Evolutionary conservation across 192 early-diverging fungal species (phyloP).

Genomic region (Coemansia sp.): DNA sequence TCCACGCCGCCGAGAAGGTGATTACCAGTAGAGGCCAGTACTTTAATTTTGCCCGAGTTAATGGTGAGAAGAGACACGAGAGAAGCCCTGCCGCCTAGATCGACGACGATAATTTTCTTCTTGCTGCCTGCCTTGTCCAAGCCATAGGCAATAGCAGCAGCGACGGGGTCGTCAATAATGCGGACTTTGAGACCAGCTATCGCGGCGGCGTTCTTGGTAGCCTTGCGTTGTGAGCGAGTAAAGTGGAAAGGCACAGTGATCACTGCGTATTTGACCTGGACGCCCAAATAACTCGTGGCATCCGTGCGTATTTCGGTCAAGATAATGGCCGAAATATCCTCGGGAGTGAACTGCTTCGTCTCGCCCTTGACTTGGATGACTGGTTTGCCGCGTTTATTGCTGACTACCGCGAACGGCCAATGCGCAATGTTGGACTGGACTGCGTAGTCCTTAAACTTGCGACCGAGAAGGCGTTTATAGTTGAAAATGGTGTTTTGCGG

Average conservation of each 20-base stretch:
- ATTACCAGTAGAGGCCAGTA: constrained; percentile 97
- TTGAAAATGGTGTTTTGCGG: constrained; percentile 97
- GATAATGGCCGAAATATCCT: constrained; percentile 97
- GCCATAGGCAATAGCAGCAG: constrained; percentile 97
- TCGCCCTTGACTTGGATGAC: constrained; percentile 89
- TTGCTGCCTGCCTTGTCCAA: constrained; percentile 88
- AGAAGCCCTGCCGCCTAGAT: constrained; percentile 96
- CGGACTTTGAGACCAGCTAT: constrained; percentile 93
- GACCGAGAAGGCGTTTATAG: constrained; percentile 97
- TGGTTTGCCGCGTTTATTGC: constrained; percentile 79
- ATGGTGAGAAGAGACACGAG: constrained; percentile 96
- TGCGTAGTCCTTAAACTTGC: constrained; percentile 84
- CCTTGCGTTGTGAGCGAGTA: constrained; percentile 97
- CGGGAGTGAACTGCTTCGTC: constrained; percentile 80
- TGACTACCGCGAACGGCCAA: constrained; percentile 94
- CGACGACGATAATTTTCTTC: constrained; percentile 93
- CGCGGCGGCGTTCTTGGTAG: constrained; percentile 94
- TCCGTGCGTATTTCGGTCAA: constrained; percentile 97
- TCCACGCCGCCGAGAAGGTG: constrained; percentile 98
- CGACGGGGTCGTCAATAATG: constrained; percentile 98
- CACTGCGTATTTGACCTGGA: constrained; percentile 79
- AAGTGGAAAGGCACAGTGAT: constrained; percentile 98
- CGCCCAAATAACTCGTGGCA: constrained; percentile 86
- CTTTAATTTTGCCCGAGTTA: constrained; percentile 96
- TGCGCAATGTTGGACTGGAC: constrained; percentile 99